These are phyloP conservation scores for Penicillium brevicompactum DNA, from an alignment of 2,329 filamentous ascomycete genomes.

Conservation along the genomic window DNA sequence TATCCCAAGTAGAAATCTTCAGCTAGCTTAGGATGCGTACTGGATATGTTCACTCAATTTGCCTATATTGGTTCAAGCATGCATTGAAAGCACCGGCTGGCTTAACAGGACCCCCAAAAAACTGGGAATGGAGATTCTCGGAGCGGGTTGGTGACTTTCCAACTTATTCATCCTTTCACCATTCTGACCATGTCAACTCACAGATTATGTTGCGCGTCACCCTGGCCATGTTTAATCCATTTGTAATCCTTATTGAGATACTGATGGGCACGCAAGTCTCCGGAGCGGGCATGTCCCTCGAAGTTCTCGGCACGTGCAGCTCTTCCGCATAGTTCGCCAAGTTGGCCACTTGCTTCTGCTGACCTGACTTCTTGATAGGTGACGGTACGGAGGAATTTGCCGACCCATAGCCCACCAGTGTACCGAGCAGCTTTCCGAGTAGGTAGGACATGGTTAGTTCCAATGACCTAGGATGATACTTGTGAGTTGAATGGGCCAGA, in stretches of 20 bases:
- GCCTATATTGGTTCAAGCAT: neutral
- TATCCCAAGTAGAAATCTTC: neutral
- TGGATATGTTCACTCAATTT: too few species aligned
- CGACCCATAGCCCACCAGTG: constrained; percentile 58
- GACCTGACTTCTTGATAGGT: constrained; percentile 56
- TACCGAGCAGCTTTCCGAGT: constrained; percentile 52
- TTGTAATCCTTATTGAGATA: constrained; percentile 46
- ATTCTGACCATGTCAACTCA: neutral
- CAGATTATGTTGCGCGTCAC: neutral
- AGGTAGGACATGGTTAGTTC: constrained; percentile 58
- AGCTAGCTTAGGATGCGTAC: neutral
- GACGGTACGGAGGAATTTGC: constrained; percentile 56
- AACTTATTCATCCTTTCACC: too few species aligned
- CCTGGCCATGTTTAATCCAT: constrained; percentile 41
- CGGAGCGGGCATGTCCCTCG: constrained; percentile 56
- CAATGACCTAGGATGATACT: constrained; percentile 43
- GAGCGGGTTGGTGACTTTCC: too few species aligned
- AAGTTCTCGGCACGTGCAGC: constrained; percentile 55
- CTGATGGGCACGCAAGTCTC: constrained; percentile 50
- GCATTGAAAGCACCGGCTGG: neutral
- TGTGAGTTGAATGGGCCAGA: too few species aligned
- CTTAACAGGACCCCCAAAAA: too few species aligned
- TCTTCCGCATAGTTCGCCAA: constrained; percentile 53
- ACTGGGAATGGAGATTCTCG: too few species aligned
- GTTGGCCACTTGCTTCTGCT: constrained; percentile 48